Percentiles rank a stretch among this genome's conserved stretches.
These are phyloP conservation scores for Penicillium sclerotigenum DNA, from an alignment of 2,329 filamentous ascomycete species.

Conservation along the genomic window DNA sequence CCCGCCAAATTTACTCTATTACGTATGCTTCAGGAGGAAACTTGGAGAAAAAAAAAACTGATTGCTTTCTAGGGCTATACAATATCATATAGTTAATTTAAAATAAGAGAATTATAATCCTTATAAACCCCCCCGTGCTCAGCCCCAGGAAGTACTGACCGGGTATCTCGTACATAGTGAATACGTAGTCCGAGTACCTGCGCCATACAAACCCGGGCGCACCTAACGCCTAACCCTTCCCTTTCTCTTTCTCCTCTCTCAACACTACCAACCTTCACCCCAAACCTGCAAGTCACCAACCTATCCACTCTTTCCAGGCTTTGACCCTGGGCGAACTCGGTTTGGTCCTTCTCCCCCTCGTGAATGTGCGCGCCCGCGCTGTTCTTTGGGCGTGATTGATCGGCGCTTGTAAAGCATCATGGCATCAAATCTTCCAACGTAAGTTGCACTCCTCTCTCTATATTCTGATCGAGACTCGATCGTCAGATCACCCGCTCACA, in stretches of 20 bases:
- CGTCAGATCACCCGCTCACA: constrained; percentile 10
- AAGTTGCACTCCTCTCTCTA: constrained; percentile 40
- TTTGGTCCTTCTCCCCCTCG: constrained; percentile 12
- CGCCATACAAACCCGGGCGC: constrained; percentile 17
- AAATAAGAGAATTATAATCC: neutral
- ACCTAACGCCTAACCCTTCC: constrained; percentile 18
- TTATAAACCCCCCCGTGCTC: constrained; percentile 16
- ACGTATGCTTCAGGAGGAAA: constrained; percentile 1
- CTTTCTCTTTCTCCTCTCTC: constrained; percentile 17
- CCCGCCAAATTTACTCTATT: constrained; percentile 3
- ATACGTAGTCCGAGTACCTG: constrained; percentile 21
- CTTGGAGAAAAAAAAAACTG: neutral
- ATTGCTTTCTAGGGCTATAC: neutral
- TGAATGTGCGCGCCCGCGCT: constrained; percentile 38
- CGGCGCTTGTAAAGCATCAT: constrained; percentile 41
- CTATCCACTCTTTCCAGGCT: constrained; percentile 13
- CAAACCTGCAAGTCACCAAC: constrained; percentile 13
- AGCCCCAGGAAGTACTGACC: constrained; percentile 18
- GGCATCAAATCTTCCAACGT: constrained; percentile 63
- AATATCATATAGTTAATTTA: neutral
- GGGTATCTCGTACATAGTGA: constrained; percentile 16
- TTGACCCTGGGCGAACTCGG: constrained; percentile 13
- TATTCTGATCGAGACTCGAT: constrained; percentile 2
- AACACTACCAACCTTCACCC: constrained; percentile 15
- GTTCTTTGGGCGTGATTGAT: constrained; percentile 37